A percentile compares a stretch with the other conserved stretches of the same genome.
phyloP scores from a whole-genome alignment of 106 monocot species.

The Ottelia alismoides region DNA sequence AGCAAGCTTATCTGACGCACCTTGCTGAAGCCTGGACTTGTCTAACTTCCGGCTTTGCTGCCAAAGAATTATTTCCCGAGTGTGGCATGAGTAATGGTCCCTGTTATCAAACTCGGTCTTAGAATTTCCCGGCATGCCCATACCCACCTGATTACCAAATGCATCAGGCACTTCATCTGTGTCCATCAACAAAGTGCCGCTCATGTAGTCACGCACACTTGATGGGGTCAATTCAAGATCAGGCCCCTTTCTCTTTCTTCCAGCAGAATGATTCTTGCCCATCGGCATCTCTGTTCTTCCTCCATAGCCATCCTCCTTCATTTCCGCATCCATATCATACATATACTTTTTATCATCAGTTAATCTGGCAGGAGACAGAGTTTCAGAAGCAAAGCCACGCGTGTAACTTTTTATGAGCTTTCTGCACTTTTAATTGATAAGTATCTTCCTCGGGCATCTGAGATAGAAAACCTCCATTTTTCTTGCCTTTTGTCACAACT shows the following conservation, averaged over 20 bases:
- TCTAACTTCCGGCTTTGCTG: conserved; percentile 45
- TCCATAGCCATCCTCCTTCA: conserved; percentile 6
- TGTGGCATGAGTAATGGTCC: conserved; percentile 24
- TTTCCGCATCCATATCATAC: conserved; percentile 20
- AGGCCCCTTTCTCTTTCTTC: conserved; percentile 26
- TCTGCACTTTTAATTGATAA: too few relatives aligned
- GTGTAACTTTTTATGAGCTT: too few relatives aligned
- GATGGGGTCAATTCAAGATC: conserved; percentile 5
- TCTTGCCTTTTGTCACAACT: conserved; percentile 12
- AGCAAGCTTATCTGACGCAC: conserved; percentile 23
- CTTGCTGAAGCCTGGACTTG: conserved; percentile 15
- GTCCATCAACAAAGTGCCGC: conserved; percentile 21
- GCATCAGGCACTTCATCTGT: conserved; percentile 15
- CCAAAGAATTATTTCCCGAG: conserved; percentile 18
- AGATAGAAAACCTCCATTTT: conserved; percentile 3
- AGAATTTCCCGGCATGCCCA: conserved; percentile 4
- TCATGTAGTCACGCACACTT: conserved; percentile 19
- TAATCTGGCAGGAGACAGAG: not conserved
- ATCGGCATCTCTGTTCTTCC: conserved; percentile 21
- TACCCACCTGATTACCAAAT: too few relatives aligned
- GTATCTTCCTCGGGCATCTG: too few relatives aligned
- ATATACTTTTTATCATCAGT: not conserved
- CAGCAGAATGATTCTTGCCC: conserved; percentile 14
- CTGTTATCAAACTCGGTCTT: conserved; percentile 12
- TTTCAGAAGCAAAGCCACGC: too few relatives aligned